Evolutionary conservation across 1,284 basidiomycete genomes (phyloP).

Genomic region (Trichosporon coremiiforme): DNA sequence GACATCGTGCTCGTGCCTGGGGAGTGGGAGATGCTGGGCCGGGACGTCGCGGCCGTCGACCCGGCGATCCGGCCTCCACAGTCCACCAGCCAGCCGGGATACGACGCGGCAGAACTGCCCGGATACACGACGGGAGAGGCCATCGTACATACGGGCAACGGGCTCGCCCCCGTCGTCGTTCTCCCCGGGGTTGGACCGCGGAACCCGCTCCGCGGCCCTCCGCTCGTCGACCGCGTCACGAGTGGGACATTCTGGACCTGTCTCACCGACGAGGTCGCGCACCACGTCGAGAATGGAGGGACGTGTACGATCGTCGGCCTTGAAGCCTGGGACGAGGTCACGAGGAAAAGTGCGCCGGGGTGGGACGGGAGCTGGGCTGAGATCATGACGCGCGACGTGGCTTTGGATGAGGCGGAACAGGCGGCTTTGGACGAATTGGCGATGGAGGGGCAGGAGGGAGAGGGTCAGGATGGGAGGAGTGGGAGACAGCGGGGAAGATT

Average conservation of each 20-base stretch:
- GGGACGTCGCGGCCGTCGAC: background rate
- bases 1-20: background rate
- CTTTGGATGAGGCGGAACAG: background rate
- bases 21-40: background rate
- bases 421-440: background rate
- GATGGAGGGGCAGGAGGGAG: background rate
- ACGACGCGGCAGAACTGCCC: background rate
- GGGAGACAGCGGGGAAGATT: background rate
- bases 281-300: slow-evolving; percentile 4
- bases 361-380: background rate
- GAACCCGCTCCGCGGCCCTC: background rate
- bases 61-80: background rate
- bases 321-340: background rate
- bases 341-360: background rate
- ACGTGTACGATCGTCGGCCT: background rate
- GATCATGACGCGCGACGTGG: background rate
- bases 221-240: slow-evolving; percentile 6
- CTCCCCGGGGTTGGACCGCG: background rate
- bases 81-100: too few relatives aligned
- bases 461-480: background rate
- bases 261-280: slow-evolving; percentile 11
- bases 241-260: background rate
- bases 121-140: background rate
- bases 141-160: too few relatives aligned
- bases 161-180: too few relatives aligned